Evolutionary conservation across 176 grass and related monocot species (phyloP).

Genomic region (Aegilops longissima): DNA sequence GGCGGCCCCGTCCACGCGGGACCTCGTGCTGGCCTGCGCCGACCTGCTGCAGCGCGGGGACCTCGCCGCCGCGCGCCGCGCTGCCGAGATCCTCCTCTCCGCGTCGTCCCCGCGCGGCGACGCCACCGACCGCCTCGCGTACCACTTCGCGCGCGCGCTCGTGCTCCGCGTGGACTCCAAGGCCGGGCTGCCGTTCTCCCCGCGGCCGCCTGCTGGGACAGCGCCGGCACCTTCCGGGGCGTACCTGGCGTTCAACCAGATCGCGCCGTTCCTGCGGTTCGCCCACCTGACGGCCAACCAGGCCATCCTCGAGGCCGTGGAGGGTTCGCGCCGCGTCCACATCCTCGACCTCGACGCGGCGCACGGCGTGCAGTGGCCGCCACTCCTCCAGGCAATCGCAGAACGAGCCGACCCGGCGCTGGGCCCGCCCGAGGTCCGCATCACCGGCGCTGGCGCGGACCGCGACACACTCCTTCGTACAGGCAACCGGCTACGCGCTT

Average conservation of each 20-base stretch:
- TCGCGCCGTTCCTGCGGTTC: conserved; percentile 95
- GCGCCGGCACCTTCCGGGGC: conserved; percentile 28
- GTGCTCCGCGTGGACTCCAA: conserved; percentile 44
- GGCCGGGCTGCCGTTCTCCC: conserved; percentile 14
- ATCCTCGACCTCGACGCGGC: conserved; percentile 89
- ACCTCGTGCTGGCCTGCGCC: conserved; percentile 68
- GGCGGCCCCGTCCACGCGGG: conserved; percentile 40
- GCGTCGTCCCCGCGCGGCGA: conserved; percentile 60
- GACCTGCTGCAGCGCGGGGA: conserved; percentile 72
- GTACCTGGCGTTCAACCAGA: conserved; percentile 96
- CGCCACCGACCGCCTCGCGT: conserved; percentile 63
- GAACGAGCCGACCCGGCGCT: conserved; percentile 43
- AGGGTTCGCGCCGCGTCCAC: conserved; percentile 66
- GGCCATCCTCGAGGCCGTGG: conserved; percentile 83
- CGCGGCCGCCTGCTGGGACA: background rate
- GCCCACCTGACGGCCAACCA: conserved; percentile 96
- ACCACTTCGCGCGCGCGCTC: conserved; percentile 87
- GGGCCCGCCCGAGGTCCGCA: conserved; percentile 67
- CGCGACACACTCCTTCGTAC: conserved; percentile 74
- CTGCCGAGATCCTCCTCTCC: conserved; percentile 54
- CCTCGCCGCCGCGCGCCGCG: conserved; percentile 46
- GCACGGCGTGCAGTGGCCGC: conserved; percentile 95
- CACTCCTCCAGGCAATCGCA: conserved; percentile 85
- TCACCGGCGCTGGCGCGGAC: conserved; percentile 84
- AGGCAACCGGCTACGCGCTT: conserved; percentile 68